phyloP scores from a whole-genome alignment of 441 rosid species.

The Croton setiger region DNA sequence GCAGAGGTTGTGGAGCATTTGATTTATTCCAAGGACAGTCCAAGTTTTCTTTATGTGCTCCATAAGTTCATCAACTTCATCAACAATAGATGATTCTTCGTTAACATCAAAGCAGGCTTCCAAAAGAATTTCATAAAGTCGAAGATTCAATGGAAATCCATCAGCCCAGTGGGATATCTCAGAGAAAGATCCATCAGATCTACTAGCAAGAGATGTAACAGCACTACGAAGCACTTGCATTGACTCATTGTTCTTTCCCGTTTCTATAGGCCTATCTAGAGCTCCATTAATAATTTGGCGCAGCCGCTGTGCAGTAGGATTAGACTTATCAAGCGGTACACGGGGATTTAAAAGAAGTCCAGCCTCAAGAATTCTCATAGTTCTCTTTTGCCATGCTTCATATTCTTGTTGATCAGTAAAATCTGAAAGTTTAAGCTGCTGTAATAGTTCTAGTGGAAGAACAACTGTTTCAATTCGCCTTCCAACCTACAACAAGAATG shows the following conservation, averaged over 20 bases:
- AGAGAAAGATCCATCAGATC: slow-evolving; percentile 76
- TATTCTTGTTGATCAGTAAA: slow-evolving; percentile 83
- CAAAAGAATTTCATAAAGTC: slow-evolving; percentile 78
- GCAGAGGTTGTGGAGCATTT: slow-evolving; percentile 79
- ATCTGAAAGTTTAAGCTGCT: slow-evolving; percentile 88
- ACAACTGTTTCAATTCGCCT: slow-evolving; percentile 81
- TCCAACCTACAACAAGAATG: slow-evolving; percentile 56
- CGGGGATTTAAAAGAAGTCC: slow-evolving; percentile 88
- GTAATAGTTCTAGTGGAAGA: slow-evolving; percentile 86
- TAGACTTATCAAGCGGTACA: slow-evolving; percentile 71
- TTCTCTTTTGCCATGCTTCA: slow-evolving; percentile 85
- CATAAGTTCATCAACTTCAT: slow-evolving; percentile 92
- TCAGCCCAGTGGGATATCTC: slow-evolving; percentile 99
- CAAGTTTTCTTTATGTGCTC: slow-evolving; percentile 95
- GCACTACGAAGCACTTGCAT: slow-evolving; percentile 93
- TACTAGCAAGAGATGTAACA: slow-evolving; percentile 71
- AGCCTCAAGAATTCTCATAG: slow-evolving; percentile 75
- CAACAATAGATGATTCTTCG: slow-evolving; percentile 65
- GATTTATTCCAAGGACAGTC: slow-evolving; percentile 85
- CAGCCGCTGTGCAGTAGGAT: slow-evolving; percentile 55
- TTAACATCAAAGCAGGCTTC: slow-evolving; percentile 79
- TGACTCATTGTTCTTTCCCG: slow-evolving; percentile 88
- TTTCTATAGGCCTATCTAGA: slow-evolving; percentile 71
- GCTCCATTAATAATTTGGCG: slow-evolving; percentile 76
- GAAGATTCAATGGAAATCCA: slow-evolving; percentile 81